phyloP scores from a whole-genome alignment of 1,284 basidiomycete species.

The Fomitopsis pinicola region DNA sequence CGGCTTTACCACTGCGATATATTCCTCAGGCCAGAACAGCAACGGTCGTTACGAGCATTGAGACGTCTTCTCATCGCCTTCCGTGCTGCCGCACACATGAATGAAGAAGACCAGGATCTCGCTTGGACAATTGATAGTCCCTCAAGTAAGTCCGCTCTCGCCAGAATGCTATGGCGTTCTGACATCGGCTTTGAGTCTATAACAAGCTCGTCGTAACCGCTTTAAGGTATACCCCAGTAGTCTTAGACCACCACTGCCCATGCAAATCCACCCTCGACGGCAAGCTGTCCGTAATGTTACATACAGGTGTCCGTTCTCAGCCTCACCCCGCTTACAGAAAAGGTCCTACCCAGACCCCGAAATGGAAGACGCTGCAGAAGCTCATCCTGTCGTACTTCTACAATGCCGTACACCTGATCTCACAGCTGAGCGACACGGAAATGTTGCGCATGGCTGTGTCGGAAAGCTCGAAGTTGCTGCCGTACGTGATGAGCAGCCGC shows the following conservation, averaged over 20 bases:
- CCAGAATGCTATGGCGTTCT: background rate
- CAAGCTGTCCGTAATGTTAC: slow-evolving; percentile 62
- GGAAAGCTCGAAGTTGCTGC: slow-evolving; percentile 84
- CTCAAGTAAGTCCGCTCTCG: slow-evolving; percentile 42
- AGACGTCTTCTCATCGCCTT: slow-evolving; percentile 87
- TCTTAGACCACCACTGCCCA: slow-evolving; percentile 85
- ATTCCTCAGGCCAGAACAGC: slow-evolving; percentile 38
- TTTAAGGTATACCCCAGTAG: slow-evolving; percentile 87
- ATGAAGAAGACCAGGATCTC: slow-evolving; percentile 75
- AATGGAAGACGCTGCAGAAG: slow-evolving; percentile 81
- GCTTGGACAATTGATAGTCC: slow-evolving; percentile 83
- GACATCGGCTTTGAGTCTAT: slow-evolving; percentile 58
- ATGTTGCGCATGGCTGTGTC: slow-evolving; percentile 69
- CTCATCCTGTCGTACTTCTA: slow-evolving; percentile 87
- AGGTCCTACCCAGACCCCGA: slow-evolving; percentile 69
- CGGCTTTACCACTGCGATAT: background rate
- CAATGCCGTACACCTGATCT: slow-evolving; percentile 77
- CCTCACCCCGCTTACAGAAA: slow-evolving; percentile 46
- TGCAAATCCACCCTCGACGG: slow-evolving; percentile 81
- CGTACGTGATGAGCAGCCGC: slow-evolving; percentile 80
- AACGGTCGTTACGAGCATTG: slow-evolving; percentile 82
- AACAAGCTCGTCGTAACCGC: slow-evolving; percentile 89
- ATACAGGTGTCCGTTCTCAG: background rate
- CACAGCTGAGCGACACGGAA: slow-evolving; percentile 70
- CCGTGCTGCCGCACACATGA: slow-evolving; percentile 84